Conservation (phyloP, 257 asterid species). For the Solanum paucissectum region DNA sequence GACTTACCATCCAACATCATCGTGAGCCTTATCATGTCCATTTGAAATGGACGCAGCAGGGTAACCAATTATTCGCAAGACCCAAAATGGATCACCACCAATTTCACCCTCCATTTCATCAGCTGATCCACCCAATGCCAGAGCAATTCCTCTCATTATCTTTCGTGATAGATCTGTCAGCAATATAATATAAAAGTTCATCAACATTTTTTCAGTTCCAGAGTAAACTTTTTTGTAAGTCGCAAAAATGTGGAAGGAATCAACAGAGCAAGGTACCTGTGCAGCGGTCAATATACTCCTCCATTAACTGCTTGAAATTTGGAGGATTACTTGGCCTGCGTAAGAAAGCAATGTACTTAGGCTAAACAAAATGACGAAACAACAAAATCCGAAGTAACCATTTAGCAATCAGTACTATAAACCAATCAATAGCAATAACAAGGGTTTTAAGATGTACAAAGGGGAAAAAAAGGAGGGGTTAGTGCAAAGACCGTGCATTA, state of each 20-base stretch:
- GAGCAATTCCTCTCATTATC: constrained; percentile 87
- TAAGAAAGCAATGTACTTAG: not conserved
- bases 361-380: not conserved
- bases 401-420: not conserved
- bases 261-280: constrained; percentile 38
- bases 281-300: constrained; percentile 65
- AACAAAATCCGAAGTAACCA: not conserved
- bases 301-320: constrained; percentile 42
- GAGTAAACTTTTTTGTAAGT: not conserved
- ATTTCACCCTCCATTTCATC: constrained; percentile 53
- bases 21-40: constrained; percentile 24
- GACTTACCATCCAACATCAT: constrained; percentile 67
- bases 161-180: constrained; percentile 65
- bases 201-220: not conserved
- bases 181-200: not conserved
- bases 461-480: not conserved
- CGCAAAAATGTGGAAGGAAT: not conserved
- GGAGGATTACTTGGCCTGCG: constrained; percentile 77
- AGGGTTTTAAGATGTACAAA: not conserved
- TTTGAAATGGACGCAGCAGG: constrained; percentile 36
- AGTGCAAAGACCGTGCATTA: not conserved
- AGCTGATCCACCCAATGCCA: constrained; percentile 42
- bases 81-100: constrained; percentile 99
- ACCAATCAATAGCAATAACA: not conserved
- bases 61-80: constrained; percentile 78